Base-by-base conservation (phyloP, 2,329 filamentous ascomycete species). In the Nigrospora osmanthi region DNA sequence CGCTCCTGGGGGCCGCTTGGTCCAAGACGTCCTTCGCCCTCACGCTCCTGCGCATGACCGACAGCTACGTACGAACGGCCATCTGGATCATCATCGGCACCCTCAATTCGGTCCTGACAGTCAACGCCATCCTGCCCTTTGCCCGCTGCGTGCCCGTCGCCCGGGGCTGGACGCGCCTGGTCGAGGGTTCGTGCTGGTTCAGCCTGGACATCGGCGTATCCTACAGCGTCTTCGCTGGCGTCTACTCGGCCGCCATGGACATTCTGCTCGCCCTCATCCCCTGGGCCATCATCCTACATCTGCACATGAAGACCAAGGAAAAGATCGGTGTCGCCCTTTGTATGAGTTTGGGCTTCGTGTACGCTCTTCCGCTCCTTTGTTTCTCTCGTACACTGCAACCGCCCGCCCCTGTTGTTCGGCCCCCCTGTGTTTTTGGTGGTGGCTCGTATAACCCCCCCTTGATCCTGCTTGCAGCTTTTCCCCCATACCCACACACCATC, bases 11-110 rank as follows among this genome's bases (percentile, higher is more conserved):
- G 6, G 54, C 64, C 33, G 56, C 58, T 13, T 66, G 58, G 61
- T 64, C 61, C 47, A 68, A 68, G 48, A 66, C 64, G 0, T 65
- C 65, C 2, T 66, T 68, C 37, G 63, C 61, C 10, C 42, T 66
- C 4, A 64, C 63, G 4, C 51, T 66, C 4, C 50, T 63, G 11
- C 55, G 59, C 4, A 52, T 66, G 30, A 54, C 54, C 6, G 49
- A 57, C 9, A 56, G 58, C 4, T 50, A 50, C 44, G 51, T 57
- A 35, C 56, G 52, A 33, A 40, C 40, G 4, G 44, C 58, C 10
- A 52, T 67, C n/a, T 62, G 61, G 54, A 55, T 58, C 42, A 49
- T 60, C 43, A 62, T 63, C 16, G 38, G 60, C 7, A 56, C 55
- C 3, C 57, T 64, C 48, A 64, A 59, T 39, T 35, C 51, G 12